These are phyloP conservation scores for Fusarium sp. DNA, from an alignment of 2,329 filamentous ascomycete genomes.

Conservation along the genomic window DNA sequence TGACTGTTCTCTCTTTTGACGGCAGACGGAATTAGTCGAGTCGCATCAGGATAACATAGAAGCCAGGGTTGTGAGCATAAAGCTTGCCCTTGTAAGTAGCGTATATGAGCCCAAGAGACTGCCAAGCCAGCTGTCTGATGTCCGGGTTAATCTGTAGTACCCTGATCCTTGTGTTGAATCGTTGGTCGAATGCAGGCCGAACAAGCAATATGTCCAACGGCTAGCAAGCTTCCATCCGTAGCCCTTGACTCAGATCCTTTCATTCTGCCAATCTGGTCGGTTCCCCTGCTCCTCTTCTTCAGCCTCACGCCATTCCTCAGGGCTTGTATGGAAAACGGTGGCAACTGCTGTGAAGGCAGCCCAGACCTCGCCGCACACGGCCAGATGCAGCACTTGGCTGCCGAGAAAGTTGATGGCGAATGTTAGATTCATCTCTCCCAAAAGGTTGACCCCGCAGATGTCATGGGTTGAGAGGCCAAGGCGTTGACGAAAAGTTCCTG, in stretches of 20 bases:
- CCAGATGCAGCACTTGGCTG: constrained; percentile 57
- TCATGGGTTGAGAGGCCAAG: constrained; percentile 54
- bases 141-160: not conserved
- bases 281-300: constrained; percentile 33
- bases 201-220: not conserved
- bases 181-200: not conserved
- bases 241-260: not conserved
- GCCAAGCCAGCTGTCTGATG: not conserved
- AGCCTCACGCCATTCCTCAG: constrained; percentile 33
- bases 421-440: constrained; percentile 55
- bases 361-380: constrained; percentile 31
- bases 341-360: constrained; percentile 27
- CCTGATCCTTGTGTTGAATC: not conserved
- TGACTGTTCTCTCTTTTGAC: not conserved
- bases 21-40: not conserved
- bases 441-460: constrained; percentile 54
- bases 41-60: not conserved
- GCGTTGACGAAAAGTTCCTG: constrained; percentile 56
- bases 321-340: constrained; percentile 29
- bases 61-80: not conserved
- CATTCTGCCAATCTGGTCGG: constrained; percentile 17
- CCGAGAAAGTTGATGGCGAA: constrained; percentile 60
- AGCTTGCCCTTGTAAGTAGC: too few species aligned
- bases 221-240: not conserved
- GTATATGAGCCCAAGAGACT: not conserved